Base-by-base conservation (phyloP, 306 rosid genomes). In the Acacia crassicarpa region DNA sequence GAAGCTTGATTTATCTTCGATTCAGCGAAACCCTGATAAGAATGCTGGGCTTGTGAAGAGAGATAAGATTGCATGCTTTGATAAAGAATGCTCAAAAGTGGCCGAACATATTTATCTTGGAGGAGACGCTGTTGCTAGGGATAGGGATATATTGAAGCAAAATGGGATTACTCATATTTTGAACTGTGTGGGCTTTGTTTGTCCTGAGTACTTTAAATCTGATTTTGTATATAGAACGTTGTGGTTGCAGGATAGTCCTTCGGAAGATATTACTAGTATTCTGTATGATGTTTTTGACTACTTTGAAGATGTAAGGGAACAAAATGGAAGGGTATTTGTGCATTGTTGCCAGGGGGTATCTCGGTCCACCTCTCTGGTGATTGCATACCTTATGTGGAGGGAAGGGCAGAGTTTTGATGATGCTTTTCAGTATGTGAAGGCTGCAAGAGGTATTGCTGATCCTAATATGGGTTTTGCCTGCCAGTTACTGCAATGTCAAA, bases 401-500 rank as follows among this genome's bases (percentile, higher is more conserved):
- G 98, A 96, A 90, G 99, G 98, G 10, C 99, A 92, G 91, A 96
- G 99, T 85, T 96, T 96, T 51, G 99, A 96, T 80, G 99, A 96
- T 86, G 99, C 99, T 49, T 94, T 96, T 87, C 99, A 92, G 89
- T 92, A 92, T 88, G 99, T 96, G 83, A 96, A 96, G 89, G 98
- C 99, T 1, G 99, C 98, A 1, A 96, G 98, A 69, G 97, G 99
- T 48, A 96, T 96, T 44, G 99, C 99, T 2, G 99, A 96, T 84
- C 99, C 99, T 4, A 96, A 96, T 83, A 94, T 96, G 99, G 99
- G 99, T 48, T 96, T 96, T 72, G 99, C 99, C 76, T 96, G 99
- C 81, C 99, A 96, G 76, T 86, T 96, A 77, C 83, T 96, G 74
- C 99, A 96, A 91, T 96, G 98, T 77, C 99, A 96, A 80, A 96